Evolutionary conservation across 495 filamentous ascomycete species (phyloP).

Genomic region (Neurospora sp.): DNA sequence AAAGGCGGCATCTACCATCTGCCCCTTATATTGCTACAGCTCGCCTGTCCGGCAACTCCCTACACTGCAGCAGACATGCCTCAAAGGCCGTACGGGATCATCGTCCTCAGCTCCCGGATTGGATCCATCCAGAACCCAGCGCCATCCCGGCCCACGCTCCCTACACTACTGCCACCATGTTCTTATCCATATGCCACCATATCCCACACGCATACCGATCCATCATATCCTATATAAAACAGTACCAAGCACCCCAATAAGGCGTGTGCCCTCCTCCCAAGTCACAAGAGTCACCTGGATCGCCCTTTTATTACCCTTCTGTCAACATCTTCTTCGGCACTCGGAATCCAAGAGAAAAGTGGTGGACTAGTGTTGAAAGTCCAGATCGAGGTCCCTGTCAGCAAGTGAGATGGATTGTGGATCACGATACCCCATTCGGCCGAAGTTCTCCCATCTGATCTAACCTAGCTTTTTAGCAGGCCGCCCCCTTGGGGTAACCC

Average conservation of each 20-base stretch:
- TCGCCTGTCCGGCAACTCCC: not conserved
- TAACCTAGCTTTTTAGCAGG: not conserved
- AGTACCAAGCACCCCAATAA: not conserved
- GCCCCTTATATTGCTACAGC: not conserved
- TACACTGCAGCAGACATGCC: not conserved
- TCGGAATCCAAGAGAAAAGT: not conserved
- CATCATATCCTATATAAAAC: not conserved
- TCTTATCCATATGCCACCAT: not conserved
- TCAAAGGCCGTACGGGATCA: not conserved
- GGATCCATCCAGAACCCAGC: not conserved
- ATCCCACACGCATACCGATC: not conserved
- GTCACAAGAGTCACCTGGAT: conserved; percentile 4
- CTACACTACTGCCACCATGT: not conserved
- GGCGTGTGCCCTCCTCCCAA: not conserved
- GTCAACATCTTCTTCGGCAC: not conserved
- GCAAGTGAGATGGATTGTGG: not conserved
- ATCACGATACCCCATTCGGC: not conserved
- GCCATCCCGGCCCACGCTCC: not conserved
- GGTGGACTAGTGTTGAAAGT: not conserved
- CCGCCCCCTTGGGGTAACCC: not conserved
- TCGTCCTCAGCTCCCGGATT: not conserved
- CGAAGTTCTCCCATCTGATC: not conserved
- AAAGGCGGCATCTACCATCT: not conserved
- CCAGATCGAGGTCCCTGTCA: not conserved
- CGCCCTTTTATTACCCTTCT: not conserved